These are phyloP conservation scores for Triticum urartu DNA, from an alignment of 176 grass and related monocot species.

Conservation along the genomic window DNA sequence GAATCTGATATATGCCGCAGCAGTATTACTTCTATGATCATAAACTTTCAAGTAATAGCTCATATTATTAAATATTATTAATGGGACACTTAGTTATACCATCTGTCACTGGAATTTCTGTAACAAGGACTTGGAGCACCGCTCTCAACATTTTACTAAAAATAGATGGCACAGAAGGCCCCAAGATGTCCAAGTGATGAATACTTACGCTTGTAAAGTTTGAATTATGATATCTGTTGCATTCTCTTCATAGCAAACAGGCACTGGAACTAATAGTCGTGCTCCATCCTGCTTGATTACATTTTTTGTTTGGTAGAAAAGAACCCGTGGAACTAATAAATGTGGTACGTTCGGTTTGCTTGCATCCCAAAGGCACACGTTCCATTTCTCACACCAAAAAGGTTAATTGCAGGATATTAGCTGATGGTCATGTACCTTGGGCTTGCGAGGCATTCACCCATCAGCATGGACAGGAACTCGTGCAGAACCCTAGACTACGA, in stretches of 20 bases:
- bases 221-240: not conserved
- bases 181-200: not conserved
- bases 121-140: not conserved
- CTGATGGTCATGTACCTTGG: constrained; percentile 74
- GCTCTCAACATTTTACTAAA: not conserved
- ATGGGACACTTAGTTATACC: not conserved
- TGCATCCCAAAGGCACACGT: not conserved
- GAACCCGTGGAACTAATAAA: not conserved
- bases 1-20: not conserved
- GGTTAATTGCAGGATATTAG: constrained; percentile 50
- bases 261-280: not conserved
- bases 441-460: constrained; percentile 70
- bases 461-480: constrained; percentile 60
- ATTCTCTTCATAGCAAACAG: not conserved
- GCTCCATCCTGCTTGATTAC: not conserved
- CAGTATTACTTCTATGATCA: constrained; percentile 5
- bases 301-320: not conserved
- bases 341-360: not conserved
- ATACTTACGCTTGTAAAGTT: not conserved
- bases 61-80: not conserved
- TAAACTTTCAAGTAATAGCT: not conserved
- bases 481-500: constrained; percentile 42
- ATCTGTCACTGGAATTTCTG: not conserved
- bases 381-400: constrained; percentile 10
- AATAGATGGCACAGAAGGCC: not conserved